Evolutionary conservation across 2,329 filamentous ascomycete genomes (phyloP), one percentile per base, ranked within the genome.

Genomic region (Zopfia rhizophila): DNA sequence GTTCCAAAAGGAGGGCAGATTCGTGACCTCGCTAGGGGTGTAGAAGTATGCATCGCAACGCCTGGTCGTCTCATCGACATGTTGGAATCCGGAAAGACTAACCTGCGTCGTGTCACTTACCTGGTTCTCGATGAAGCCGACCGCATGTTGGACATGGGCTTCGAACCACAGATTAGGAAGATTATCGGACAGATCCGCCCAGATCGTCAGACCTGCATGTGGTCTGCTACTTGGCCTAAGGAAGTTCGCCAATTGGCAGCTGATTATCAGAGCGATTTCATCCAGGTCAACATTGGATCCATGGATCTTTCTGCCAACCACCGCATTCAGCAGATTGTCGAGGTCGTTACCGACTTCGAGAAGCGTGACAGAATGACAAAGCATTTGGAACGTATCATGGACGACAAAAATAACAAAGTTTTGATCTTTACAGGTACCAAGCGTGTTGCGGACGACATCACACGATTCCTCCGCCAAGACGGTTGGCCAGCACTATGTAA

Each of bases 131-230:
- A 99, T 67, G 94, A 99, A 81, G 94, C 94, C 72, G 94, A 99
- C 78, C 93, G 94, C 70, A 99, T 99, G 94, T 83, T 99, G 73
- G 94, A 99, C 79, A 99, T 99, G 94, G 94, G 94, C 85, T 97
- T 99, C 78, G 94, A 99, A 79, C 94, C 94, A 60, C 94, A 97
- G 75, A 97, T 99, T 67, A 91, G 94, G 80, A 97, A 97, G 82
- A 97, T 99, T 60, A 92, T 99, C 62, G 84, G 89, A 55, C 94
- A 99, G 79, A 97, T 97, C 75, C 91, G 94, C 63, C 94, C 94
- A 41, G 94, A 99, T 73, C 88, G 94, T 82, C 94, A 99, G 76
- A 99, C 94, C 54, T 94, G 94, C 81, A 96, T 99, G 91, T 99
- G 93, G 91, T 99, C 94, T 51, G 94, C 94, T 63, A 99, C 94